Base-by-base conservation (phyloP, 495 filamentous ascomycete species). In the Massariosphaeria phaeospora region DNA sequence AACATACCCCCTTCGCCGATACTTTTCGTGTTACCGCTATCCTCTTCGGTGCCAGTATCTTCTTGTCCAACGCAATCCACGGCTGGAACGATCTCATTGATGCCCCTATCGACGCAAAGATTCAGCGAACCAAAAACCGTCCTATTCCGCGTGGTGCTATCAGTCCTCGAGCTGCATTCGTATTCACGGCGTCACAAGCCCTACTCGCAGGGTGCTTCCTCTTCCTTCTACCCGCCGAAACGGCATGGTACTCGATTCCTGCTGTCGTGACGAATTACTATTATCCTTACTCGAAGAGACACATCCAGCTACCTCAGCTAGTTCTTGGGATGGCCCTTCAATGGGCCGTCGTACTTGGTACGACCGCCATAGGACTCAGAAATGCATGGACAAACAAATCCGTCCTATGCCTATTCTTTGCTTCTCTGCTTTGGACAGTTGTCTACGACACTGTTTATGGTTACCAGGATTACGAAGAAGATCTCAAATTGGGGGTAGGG, bases 371-470 rank as follows among this genome's bases (percentile, higher is more conserved):
- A 10, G 50, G 50, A 2, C 11, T 44, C 17, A 20, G 27, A n/a
- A 33, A 2, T 15, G 18, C 10, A 7, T 36, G 2, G 47, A 35
- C 11, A 13, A 1, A 47, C n/a, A n/a, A 3, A 2, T 2, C 20
- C 4, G 31, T 29, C 13, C 31, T 38, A 13, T 55, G 62, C 12
- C 61, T 73, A 1, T 65, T 65, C 44, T 30, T 36, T 10, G 61
- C 66, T 0, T 61, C 47, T 23, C 36, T 70, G 3, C 15, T 71
- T 4, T 76, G 73, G 73, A 74, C 70, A 1, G 63, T 73, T 8
- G 67, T 70, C 10, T 76, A 72, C 59, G 76, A 77, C 52, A 75
- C 68, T 1, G 62, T 76, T 17, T 77, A 77, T 48, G 73, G 72
- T 0, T 66, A 71, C 55, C 74, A 75, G 50, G 74, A 77, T 55